Evolutionary conservation across 306 rosid species (phyloP).

Genomic region (Adenanthera pavonina): DNA sequence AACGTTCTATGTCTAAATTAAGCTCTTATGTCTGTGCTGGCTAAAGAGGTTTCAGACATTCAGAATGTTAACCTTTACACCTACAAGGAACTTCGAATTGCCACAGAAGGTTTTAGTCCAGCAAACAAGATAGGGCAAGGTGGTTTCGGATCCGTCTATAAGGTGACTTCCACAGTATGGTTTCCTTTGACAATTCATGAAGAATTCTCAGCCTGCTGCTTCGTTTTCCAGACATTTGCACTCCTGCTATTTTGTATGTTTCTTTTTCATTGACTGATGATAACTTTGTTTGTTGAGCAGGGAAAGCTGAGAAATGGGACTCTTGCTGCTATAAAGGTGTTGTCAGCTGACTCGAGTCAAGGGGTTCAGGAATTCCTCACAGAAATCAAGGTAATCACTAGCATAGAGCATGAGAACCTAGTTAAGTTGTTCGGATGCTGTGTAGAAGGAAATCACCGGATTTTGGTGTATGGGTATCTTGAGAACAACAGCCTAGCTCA

Average conservation of each 20-base stretch:
- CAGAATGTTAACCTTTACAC: constrained; percentile 56
- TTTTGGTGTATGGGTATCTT: constrained; percentile 87
- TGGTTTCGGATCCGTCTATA: constrained; percentile 88
- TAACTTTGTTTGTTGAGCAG: constrained; percentile 43
- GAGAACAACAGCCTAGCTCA: constrained; percentile 79
- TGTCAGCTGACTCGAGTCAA: constrained; percentile 70
- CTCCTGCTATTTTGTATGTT: constrained; percentile 6
- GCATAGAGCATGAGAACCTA: constrained; percentile 73
- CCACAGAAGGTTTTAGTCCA: constrained; percentile 59
- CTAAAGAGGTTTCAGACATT: constrained; percentile 55
- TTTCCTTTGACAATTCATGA: not conserved
- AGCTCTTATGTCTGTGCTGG: not conserved
- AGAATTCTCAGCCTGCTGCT: constrained; percentile 17
- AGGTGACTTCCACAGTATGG: constrained; percentile 53
- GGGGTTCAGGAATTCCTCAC: constrained; percentile 75
- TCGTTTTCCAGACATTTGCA: constrained; percentile 7
- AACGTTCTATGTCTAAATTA: not conserved
- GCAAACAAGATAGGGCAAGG: constrained; percentile 76
- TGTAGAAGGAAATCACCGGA: constrained; percentile 66
- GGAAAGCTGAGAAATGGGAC: constrained; percentile 64
- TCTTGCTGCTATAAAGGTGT: constrained; percentile 71
- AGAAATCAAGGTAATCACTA: constrained; percentile 77
- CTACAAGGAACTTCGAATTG: constrained; percentile 65
- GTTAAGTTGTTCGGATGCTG: constrained; percentile 87
- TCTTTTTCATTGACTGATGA: constrained; percentile 19